Conservation (phyloP, 2,329 filamentous ascomycete species). For the Neonectria magnoliae region DNA sequence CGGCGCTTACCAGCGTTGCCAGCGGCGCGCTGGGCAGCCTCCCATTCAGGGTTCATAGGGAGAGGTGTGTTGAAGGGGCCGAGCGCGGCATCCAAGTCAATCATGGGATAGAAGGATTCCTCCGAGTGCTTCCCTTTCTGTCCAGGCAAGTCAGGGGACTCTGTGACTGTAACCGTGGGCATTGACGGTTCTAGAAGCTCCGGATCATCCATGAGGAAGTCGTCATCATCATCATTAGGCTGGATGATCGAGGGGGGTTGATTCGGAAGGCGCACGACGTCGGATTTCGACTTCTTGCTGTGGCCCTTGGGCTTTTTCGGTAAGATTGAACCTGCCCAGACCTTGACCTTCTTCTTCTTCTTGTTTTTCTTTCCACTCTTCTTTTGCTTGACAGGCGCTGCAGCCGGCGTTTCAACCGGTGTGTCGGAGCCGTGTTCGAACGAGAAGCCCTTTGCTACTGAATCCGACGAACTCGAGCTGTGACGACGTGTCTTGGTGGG, state of each 20-base stretch:
- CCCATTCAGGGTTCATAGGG: slow-evolving; percentile 70
- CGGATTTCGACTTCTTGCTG: slow-evolving; percentile 54
- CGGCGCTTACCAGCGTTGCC: slow-evolving; percentile 68
- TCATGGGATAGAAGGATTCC: slow-evolving; percentile 80
- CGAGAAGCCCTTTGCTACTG: slow-evolving; percentile 45
- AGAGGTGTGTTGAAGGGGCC: slow-evolving; percentile 90
- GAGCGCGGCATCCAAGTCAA: slow-evolving; percentile 92
- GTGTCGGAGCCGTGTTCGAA: slow-evolving; percentile 51
- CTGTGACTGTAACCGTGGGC: slow-evolving; percentile 55
- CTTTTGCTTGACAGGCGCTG: slow-evolving; percentile 37
- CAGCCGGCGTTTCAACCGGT: slow-evolving; percentile 34
- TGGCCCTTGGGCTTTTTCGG: slow-evolving; percentile 67
- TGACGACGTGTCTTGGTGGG: slow-evolving; percentile 59
- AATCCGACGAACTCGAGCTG: slow-evolving; percentile 59
- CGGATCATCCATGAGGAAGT: slow-evolving; percentile 42
- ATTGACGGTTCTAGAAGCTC: slow-evolving; percentile 43
- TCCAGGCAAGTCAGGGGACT: slow-evolving; percentile 47
- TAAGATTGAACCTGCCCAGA: slow-evolving; percentile 75
- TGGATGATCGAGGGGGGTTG: slow-evolving; percentile 52
- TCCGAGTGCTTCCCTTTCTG: slow-evolving; percentile 52
- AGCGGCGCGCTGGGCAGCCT: slow-evolving; percentile 70
- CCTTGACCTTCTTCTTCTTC: slow-evolving; percentile 76
- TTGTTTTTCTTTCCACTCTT: slow-evolving; percentile 49
- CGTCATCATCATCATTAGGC: slow-evolving; percentile 43
- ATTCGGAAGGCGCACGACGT: slow-evolving; percentile 56